Percentiles rank a stretch among this genome's conserved stretches.
phyloP scores from a whole-genome alignment of 768 basidiomycete genomes.

The Strobilomyces dryophilus region DNA sequence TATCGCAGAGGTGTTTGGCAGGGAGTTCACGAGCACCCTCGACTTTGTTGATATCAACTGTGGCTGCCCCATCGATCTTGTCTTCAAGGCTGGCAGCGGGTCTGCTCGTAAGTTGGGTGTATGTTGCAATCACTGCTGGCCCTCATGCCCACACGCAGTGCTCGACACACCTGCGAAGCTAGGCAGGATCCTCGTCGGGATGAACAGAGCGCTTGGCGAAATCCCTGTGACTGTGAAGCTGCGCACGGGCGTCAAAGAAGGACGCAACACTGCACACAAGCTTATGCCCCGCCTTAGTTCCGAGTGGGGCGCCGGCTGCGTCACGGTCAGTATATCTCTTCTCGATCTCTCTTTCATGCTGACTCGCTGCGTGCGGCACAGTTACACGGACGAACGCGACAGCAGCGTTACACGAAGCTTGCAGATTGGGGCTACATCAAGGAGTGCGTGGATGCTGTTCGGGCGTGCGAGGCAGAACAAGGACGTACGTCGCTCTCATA shows the following conservation, averaged over 20 bases:
- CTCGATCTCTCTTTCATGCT: not conserved
- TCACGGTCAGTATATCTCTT: slow-evolving; percentile 32
- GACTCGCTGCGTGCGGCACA: slow-evolving; percentile 27
- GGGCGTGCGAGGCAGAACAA: slow-evolving; percentile 65
- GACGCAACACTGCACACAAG: slow-evolving; percentile 82
- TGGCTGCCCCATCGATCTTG: slow-evolving; percentile 96
- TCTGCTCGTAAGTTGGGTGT: slow-evolving; percentile 66
- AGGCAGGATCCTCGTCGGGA: slow-evolving; percentile 83
- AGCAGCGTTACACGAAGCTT: slow-evolving; percentile 88
- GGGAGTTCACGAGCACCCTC: slow-evolving; percentile 58
- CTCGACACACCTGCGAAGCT: slow-evolving; percentile 80
- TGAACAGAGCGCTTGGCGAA: slow-evolving; percentile 87
- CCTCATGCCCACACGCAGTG: slow-evolving; percentile 42
- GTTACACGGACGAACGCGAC: slow-evolving; percentile 94
- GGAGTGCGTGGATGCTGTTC: slow-evolving; percentile 77
- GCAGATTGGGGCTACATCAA: slow-evolving; percentile 97
- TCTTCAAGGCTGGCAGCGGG: slow-evolving; percentile 88
- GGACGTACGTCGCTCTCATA: slow-evolving; percentile 48
- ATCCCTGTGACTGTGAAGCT: slow-evolving; percentile 89
- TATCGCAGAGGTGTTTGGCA: slow-evolving; percentile 75
- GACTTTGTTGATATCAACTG: slow-evolving; percentile 96
- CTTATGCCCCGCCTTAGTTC: slow-evolving; percentile 75
- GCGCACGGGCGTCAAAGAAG: slow-evolving; percentile 91
- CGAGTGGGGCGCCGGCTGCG: slow-evolving; percentile 45
- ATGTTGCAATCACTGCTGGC: not conserved